Base-by-base conservation (phyloP, 306 rosid genomes). In the Cajanus cajan region DNA sequence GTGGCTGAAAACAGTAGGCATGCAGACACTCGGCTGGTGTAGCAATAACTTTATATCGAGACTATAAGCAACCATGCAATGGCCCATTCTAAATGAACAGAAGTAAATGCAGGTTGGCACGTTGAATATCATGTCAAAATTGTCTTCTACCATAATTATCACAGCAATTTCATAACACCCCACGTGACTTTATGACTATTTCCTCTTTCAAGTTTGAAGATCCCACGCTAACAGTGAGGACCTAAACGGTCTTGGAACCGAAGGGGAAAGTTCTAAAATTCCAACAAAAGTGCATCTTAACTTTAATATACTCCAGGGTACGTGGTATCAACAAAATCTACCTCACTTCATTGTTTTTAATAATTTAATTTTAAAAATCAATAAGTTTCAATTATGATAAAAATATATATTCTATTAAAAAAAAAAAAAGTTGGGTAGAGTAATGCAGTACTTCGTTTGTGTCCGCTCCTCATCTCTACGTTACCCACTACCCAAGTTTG, bases 71-170 rank as follows among this genome's bases (percentile, higher is more conserved):
- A 52, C 74, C 47, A 73, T 31, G 71, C 58, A 80, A 18, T 64
- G 36, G 66, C 14, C 58, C 64, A 63, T 73, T 74, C 62, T 21
- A 41, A 18, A 66, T 52, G 76, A 74, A 74, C 50, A 45, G 31
- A 63, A 66, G 68, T 73, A 66, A 57, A 67, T 59, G 77, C 77
- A 70, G 75, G 75, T 69, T 62, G 65, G 78, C 61, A 61, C 63
- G 68, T 82, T 71, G 82, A 84, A 71, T 76, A 61, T 47, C 33
- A 62, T 84, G 82, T 84, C 85, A 45, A 68, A 79, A 68, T 77
- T 71, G 87, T 75, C 83, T 80, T 83, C 77, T 67, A 43, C 72
- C 59, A 81, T 78, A 55, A 90, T 83, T 78, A 88, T 86, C 78
- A 54, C 48, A 45, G 37, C 73, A 43, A n/a, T 59, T 78, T 81